Base-by-base conservation (phyloP, 1,284 basidiomycete species). In the Blastosporella zonata region DNA sequence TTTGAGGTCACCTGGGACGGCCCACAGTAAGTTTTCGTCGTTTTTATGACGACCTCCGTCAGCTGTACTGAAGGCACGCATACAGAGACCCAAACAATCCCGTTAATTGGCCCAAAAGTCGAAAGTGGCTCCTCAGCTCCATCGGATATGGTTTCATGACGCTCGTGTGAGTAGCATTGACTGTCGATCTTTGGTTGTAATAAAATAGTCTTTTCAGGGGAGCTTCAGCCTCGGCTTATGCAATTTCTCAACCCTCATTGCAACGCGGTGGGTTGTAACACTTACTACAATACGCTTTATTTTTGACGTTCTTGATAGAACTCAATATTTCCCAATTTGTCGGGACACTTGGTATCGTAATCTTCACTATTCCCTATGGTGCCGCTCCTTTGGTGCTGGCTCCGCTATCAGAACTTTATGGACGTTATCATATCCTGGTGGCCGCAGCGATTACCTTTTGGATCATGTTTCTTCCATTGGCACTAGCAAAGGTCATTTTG, bases 61-160 rank as follows among this genome's bases (percentile, higher is more conserved):
- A 12, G 21, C 22, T 18, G 22, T 2, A 6, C 3, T 3, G 3
- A 37, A 21, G 7, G 7, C 12, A 5, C 12, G n/a, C n/a, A n/a
- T 22, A 2, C 12, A 37, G 36, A 37, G 36, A 37, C 22, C 36
- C 36, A 3, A 15, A 3, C 9, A 37, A 37, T 13, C 36, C 39
- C 4, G 39, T 41, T 6, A 41, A 41, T 29, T 41, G 39, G 39
- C 12, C 39, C 25, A 25, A 18, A 41, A 12, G 39, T 20, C 39
- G 39, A 23, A 41, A 41, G 23, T 43, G 41, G 41, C 18, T 43
- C 17, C 18, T 33, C 13, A 43, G 41, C 12, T 18, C 21, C 7
- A 43, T 43, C n/a, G 41, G 41, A 22, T 43, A 43, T n/a, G 41
- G 41, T 21, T 43, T 43, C 28, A 20, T 43, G 18, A 43, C 41